These are phyloP conservation scores for Moesziomyces globuligerus DNA, from an alignment of 1,284 basidiomycete genomes.

Conservation along the genomic window DNA sequence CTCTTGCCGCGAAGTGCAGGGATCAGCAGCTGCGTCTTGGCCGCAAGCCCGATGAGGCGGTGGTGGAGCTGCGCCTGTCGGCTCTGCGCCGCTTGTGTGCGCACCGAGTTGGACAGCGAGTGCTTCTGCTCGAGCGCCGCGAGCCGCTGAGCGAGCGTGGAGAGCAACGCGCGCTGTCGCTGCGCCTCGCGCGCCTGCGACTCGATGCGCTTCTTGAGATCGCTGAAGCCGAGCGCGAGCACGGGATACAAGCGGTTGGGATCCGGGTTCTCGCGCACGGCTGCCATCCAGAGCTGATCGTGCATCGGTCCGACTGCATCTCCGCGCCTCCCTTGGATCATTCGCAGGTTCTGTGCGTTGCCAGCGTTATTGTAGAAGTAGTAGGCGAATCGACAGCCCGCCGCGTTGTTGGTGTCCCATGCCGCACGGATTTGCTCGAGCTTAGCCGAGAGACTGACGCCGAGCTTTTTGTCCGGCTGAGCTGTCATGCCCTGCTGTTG, in stretches of 20 bases:
- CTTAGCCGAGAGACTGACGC: constrained; percentile 44
- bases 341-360: constrained; percentile 47
- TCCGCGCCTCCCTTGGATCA: constrained; percentile 49
- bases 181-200: constrained; percentile 53
- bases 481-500: constrained; percentile 7
- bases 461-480: constrained; percentile 56
- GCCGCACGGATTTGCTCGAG: constrained; percentile 60
- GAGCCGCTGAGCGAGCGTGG: constrained; percentile 35
- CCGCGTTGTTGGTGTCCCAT: constrained; percentile 60
- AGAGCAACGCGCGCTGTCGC: constrained; percentile 48
- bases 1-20: constrained; percentile 56
- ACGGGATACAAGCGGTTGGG: constrained; percentile 63
- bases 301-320: constrained; percentile 63
- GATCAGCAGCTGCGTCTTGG: constrained; percentile 51
- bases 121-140: constrained; percentile 56
- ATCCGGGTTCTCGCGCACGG: constrained; percentile 62
- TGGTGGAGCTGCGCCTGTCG: constrained; percentile 61
- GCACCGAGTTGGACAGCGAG: constrained; percentile 52
- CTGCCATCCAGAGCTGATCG: constrained; percentile 60
- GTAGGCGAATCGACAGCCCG: constrained; percentile 58
- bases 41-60: constrained; percentile 48
- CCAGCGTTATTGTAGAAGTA: constrained; percentile 63
- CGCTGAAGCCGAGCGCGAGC: constrained; percentile 62
- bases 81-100: constrained; percentile 49
- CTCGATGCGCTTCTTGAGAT: constrained; percentile 57